Percentiles rank a stretch among this genome's conserved stretches.
phyloP scores from a whole-genome alignment of 1,139 yeast species.

The Pichia inconspicua region DNA sequence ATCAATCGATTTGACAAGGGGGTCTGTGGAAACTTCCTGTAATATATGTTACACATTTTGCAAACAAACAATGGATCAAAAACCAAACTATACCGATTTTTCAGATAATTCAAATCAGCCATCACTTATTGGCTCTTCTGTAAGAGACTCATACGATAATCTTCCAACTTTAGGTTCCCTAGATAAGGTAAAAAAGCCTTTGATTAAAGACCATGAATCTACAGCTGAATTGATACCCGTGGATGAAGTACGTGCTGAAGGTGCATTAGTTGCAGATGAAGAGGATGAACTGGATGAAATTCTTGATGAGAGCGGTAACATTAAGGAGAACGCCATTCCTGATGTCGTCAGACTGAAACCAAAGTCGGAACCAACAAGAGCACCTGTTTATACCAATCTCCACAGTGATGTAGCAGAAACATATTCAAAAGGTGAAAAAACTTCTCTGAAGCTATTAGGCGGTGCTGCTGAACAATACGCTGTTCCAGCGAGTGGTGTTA shows the following conservation, averaged over 20 bases:
- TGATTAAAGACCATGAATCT: constrained; percentile 17
- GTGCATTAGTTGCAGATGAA: constrained; percentile 53
- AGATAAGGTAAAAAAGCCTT: constrained; percentile 13
- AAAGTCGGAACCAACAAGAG: not conserved
- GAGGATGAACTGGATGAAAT: constrained; percentile 44
- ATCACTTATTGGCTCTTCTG: constrained; percentile 49
- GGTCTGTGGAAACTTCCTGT: not conserved
- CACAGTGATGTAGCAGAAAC: not conserved
- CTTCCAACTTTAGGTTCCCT: constrained; percentile 6
- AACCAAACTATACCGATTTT: constrained; percentile 30
- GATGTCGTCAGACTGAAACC: constrained; percentile 6
- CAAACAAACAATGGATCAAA: constrained; percentile 34
- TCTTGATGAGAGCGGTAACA: constrained; percentile 45
- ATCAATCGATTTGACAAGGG: no score
- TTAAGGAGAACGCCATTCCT: constrained; percentile 39
- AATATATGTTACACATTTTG: not conserved
- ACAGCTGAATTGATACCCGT: constrained; percentile 35
- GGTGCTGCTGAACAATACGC: constrained; percentile 26
- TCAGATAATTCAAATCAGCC: constrained; percentile 48
- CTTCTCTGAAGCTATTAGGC: constrained; percentile 17
- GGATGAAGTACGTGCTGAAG: constrained; percentile 51
- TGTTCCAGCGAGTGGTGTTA: constrained; percentile 27
- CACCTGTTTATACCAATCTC: not conserved
- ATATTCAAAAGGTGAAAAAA: constrained; percentile 5
- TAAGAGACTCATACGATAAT: constrained; percentile 32